Percentiles rank a stretch among this genome's conserved stretches.
phyloP scores from a whole-genome alignment of 1,284 basidiomycete genomes.

The Rhizoctonia solani region DNA sequence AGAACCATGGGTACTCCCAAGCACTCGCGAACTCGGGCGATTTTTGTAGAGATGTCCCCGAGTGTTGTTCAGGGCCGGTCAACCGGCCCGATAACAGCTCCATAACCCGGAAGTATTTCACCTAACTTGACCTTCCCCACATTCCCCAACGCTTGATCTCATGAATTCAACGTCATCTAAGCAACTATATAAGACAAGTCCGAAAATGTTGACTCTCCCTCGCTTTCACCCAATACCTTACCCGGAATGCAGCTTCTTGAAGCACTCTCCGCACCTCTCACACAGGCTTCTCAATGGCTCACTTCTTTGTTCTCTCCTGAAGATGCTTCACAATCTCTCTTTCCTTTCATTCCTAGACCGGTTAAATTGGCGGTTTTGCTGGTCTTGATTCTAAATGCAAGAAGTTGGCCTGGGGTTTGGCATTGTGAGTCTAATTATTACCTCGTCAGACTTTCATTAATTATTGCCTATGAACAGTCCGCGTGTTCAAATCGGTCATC shows the following conservation, averaged over 20 bases:
- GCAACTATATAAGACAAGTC: conserved; percentile 17
- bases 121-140: background rate
- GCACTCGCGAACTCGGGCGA: no score
- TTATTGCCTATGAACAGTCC: background rate
- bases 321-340: conserved; percentile 30
- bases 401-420: conserved; percentile 39
- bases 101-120: background rate
- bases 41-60: no score
- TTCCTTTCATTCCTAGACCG: conserved; percentile 38
- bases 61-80: conserved; percentile 15
- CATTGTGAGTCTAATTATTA: conserved; percentile 35
- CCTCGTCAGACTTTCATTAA: background rate
- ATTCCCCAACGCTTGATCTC: conserved; percentile 27
- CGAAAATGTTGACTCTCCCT: background rate
- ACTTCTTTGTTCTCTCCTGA: conserved; percentile 8
- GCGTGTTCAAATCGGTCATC: conserved; percentile 20
- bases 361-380: conserved; percentile 36
- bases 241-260: conserved; percentile 21
- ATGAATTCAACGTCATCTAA: background rate
- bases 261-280: background rate
- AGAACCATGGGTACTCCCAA: no score
- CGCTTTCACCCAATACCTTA: background rate
- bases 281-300: conserved; percentile 11
- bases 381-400: conserved; percentile 35
- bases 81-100: background rate